Evolutionary conservation across 768 basidiomycete species (phyloP).

Genomic region (Podaxis sp.): DNA sequence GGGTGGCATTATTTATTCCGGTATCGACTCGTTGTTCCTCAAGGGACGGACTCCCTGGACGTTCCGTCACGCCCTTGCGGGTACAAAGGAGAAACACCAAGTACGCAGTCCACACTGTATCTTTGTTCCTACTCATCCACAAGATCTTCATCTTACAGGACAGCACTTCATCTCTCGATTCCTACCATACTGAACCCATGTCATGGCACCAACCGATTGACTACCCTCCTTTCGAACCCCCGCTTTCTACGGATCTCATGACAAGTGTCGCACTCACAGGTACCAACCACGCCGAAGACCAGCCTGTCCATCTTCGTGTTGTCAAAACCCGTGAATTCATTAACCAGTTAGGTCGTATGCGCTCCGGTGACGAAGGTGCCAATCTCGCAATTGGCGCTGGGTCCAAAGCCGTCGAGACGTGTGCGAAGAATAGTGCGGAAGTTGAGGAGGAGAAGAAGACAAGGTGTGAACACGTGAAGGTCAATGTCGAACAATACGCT

Average conservation of each 20-base stretch:
- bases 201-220: constrained; percentile 69
- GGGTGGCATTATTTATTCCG: constrained; percentile 89
- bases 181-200: constrained; percentile 70
- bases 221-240: constrained; percentile 86
- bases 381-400: constrained; percentile 32
- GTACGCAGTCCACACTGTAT: constrained; percentile 20
- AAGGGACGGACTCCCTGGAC: constrained; percentile 93
- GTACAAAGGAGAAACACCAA: constrained; percentile 26
- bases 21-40: constrained; percentile 81
- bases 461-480: constrained; percentile 65
- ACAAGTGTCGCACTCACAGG: constrained; percentile 89
- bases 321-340: constrained; percentile 35
- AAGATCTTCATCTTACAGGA: constrained; percentile 19
- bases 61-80: constrained; percentile 60
- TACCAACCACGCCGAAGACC: constrained; percentile 97
- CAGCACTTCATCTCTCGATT: constrained; percentile 46
- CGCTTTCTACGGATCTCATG: constrained; percentile 90
- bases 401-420: constrained; percentile 25
- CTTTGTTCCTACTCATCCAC: neutral
- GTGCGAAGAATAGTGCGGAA: constrained; percentile 25
- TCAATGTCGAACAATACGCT: constrained; percentile 79
- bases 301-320: constrained; percentile 85
- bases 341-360: constrained; percentile 22
- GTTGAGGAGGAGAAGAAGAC: constrained; percentile 41
- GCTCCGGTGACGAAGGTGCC: constrained; percentile 14